Evolutionary conservation across 2,329 filamentous ascomycete genomes (phyloP), one percentile per base, ranked within the genome.

Genomic region (Calonectria henricotiae): DNA sequence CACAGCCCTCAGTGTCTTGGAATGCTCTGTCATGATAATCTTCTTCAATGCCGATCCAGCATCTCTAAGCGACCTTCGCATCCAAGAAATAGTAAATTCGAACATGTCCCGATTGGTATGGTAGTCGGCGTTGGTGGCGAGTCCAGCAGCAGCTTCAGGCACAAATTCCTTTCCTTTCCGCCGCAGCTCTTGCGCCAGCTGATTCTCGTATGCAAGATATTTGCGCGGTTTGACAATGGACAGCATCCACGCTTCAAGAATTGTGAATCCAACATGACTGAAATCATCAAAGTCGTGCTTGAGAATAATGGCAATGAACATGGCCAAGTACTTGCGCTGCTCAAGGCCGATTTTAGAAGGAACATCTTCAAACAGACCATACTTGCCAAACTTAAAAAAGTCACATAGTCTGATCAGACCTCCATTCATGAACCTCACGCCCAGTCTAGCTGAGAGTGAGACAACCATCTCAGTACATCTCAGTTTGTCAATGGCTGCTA

Each of bases 231-330:
- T 89, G 47, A 86, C 83, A 54, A 91, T 80, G 8, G 85, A 83
- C 23, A 86, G 75, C 47, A 88, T 74, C 86, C 89, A 90, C n/a
- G 90, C 78, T 46, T 87, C 85, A 5, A 86, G 79, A 11, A 87
- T 76, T 9, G 83, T 85, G n/a, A 83, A 81, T 1, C 82, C 84
- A 3, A 86, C 75, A 44, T 87, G 81, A 69, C 81, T 81, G 69
- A 89, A 86, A 62, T 88, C 84, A 41, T 85, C 81, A 23, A 87
- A 77, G 8, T 82, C 82, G 58, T 85, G 80, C 65, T 85, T 84
- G 23, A 90, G 78, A 9, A 91, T 79, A 0, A 82, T 84, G 2
- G 84, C 80, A 27, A 90, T 77, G 73, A 91, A 91, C 8, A 91
- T 81, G 0, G 85, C 80, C 17, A 88, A 73, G 64, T 85, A 86